These are phyloP conservation scores for Sugiyamaella sp. DNA, from an alignment of 1,139 yeast species.

Conservation along the genomic window DNA sequence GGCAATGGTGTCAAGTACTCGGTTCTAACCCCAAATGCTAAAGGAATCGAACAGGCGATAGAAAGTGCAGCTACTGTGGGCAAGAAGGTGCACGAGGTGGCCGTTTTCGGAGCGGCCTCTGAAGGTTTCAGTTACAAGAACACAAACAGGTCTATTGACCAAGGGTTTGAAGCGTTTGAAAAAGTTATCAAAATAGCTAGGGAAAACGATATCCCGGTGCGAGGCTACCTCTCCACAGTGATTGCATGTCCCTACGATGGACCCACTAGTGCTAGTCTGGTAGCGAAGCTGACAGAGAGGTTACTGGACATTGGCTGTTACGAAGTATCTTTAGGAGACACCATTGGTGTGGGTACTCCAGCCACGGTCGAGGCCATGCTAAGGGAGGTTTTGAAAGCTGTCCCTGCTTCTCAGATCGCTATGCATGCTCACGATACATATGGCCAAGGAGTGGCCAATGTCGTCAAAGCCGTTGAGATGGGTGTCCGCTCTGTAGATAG, in stretches of 20 bases:
- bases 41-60: constrained; percentile 40
- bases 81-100: constrained; percentile 37
- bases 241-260: constrained; percentile 46
- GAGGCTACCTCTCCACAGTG: constrained; percentile 44
- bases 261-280: constrained; percentile 39
- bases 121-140: constrained; percentile 43
- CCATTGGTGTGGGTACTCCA: constrained; percentile 45
- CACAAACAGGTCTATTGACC: constrained; percentile 40
- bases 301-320: constrained; percentile 43
- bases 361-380: constrained; percentile 37
- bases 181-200: constrained; percentile 37
- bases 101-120: constrained; percentile 43
- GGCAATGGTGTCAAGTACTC: constrained; percentile 38
- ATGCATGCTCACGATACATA: constrained; percentile 46
- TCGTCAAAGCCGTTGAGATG: constrained; percentile 40
- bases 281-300: constrained; percentile 37
- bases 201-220: constrained; percentile 33
- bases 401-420: constrained; percentile 39
- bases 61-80: constrained; percentile 30
- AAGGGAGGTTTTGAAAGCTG: constrained; percentile 33
- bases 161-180: constrained; percentile 37
- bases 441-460: constrained; percentile 45
- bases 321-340: constrained; percentile 44
- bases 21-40: constrained; percentile 41
- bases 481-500: constrained; percentile 42